Evolutionary conservation across 78 protist species (phyloP).

Genomic region (Dictyostelium brefeldianum): DNA sequence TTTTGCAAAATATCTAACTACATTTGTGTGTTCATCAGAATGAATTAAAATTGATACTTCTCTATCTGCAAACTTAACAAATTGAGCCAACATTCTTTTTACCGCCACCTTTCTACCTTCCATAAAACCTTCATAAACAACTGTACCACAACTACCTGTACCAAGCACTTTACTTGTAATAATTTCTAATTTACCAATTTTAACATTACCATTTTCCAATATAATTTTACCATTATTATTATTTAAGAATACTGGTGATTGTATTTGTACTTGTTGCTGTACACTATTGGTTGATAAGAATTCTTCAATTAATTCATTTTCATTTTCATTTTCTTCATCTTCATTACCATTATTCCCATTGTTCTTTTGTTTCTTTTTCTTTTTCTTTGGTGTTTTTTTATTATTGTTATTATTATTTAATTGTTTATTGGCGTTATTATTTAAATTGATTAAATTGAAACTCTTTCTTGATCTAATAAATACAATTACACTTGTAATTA

Average conservation of each 20-base stretch:
- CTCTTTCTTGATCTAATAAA: constrained; percentile 14
- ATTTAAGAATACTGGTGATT: background rate
- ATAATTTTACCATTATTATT: constrained; percentile 16
- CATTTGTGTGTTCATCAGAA: constrained; percentile 83
- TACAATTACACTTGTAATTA: constrained; percentile 3
- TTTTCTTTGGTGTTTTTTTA: constrained; percentile 26
- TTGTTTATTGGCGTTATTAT: background rate
- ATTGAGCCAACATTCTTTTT: constrained; percentile 87
- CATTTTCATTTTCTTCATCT: background rate
- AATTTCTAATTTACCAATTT: constrained; percentile 59
- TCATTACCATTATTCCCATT: background rate
- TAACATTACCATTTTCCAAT: constrained; percentile 61
- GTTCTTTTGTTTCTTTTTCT: background rate
- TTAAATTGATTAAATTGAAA: constrained; percentile 8
- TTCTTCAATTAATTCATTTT: background rate
- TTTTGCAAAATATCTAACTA: constrained; percentile 88
- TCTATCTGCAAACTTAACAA: constrained; percentile 80
- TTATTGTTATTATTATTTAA: background rate
- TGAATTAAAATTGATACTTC: constrained; percentile 87
- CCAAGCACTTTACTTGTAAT: constrained; percentile 72
- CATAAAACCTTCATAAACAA: constrained; percentile 86
- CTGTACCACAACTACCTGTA: constrained; percentile 91
- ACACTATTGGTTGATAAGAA: background rate
- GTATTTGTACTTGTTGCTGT: constrained; percentile 8
- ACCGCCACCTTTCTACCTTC: constrained; percentile 91